Evolutionary conservation across 352 stramenopile species (phyloP), one percentile per base, ranked within the genome.

Genomic region (Globisporangium heterothallicum): DNA sequence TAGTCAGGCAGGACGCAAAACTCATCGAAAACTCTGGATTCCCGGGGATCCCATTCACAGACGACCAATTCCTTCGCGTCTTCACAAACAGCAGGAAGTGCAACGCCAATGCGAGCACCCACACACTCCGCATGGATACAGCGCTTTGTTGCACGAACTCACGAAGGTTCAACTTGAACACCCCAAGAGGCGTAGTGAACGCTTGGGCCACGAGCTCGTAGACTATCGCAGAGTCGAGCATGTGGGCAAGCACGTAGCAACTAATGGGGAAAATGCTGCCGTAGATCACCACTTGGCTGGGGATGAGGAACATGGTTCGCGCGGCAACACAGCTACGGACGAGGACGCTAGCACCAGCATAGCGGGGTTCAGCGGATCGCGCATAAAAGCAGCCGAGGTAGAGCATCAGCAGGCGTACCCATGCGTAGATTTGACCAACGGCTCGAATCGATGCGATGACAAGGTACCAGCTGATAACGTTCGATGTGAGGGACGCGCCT

Each of bases 91-190:
- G 29, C n/a, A 54, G 14, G 14, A 36, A 22, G 26, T 59, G 55
- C 26, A 64, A 7, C 6, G 44, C 9, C 25, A 58, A 13, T 9
- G 58, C 58, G 2, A 64, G n/a, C 22, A 60, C 36, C 51, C 63
- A 76, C 5, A 70, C 51, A n/a, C 48, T 65, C 0, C 63, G 63
- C 60, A 70, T 72, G 12, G 56, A 58, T 4, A 70, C 56, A 2
- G 60, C 61, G 22, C 49, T 50, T 2, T 71, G 42, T 2, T 26
- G 45, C 3, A 72, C 4, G 6, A 72, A 27, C 16, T 66, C 48
- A 0, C 27, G 18, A 19, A 59, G 44, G 3, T 53, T 42, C 24
- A 68, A 16, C 12, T 45, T 30, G 21, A 56, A 53, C 8, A 45
- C 35, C 19, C 55, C 58, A 24, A 59, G 26, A 0, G 60, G 21